Base-by-base conservation (phyloP, 1,139 yeast genomes). In the Magnusiomyces sp. region DNA sequence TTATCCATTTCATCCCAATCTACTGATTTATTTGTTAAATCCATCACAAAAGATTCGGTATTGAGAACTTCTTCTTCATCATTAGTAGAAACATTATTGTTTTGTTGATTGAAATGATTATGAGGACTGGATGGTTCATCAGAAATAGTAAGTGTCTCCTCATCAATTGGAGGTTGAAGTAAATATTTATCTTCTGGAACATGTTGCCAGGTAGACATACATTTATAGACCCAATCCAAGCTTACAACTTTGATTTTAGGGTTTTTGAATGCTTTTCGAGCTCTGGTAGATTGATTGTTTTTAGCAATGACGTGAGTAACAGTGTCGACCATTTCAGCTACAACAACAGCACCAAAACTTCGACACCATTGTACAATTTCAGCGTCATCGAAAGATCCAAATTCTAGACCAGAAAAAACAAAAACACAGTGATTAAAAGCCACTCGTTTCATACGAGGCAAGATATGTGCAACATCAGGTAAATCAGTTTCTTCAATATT, bases 321-420 rank as follows among this genome's bases (percentile, higher is more conserved):
- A 2, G 78, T 72, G 16, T 81, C 79, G 47, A 77, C 74, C 27
- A 86, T 82, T 54, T 87, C 90, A 17, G 81, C 75, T 0, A 85
- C 85, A 9, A 92, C 90, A 5, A 73, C 74, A 0, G 95, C 97
- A 0, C 98, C 98, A 72, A 92, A 92, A 53, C 90, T 87, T 51
- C 79, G 77, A 16, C 92, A 85, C 97, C 97, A 90, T 29, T 83
- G 80, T 1, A 90, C 97, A 47, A 92, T 86, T 63, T 88, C 96
- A 1, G 70, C 71, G 17, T 75, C 69, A 50, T 83, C 82, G 17
- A 86, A 69, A 1, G 94, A 94, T 16, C 86, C 64, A 1, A 97
- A 97, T 19, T 92, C 76, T 14, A 90, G 74, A 0, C 97, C 97
- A 1, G 95, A 84, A 60, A 92, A 84, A 29, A 92, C 73, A 51